Evolutionary conservation across 129 eudicot genomes (phyloP).

Genomic region (Logfia minima): DNA sequence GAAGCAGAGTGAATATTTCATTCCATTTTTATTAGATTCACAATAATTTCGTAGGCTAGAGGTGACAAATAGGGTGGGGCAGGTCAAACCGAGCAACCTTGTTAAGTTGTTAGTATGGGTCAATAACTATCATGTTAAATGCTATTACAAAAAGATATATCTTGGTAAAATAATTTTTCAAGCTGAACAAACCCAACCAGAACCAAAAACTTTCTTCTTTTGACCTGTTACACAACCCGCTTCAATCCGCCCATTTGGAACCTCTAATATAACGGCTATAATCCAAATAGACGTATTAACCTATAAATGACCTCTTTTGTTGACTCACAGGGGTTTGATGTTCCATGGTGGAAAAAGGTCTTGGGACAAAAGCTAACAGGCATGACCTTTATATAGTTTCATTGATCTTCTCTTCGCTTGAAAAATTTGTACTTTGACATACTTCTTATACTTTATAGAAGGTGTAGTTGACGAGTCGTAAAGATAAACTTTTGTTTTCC

Average conservation of each 20-base stretch:
- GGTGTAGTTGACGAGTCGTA: neutral
- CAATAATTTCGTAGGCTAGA: neutral
- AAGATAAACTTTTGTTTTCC: neutral
- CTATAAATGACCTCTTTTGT: neutral
- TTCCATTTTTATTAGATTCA: neutral
- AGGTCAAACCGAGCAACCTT: neutral
- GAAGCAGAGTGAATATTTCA: slow-evolving; percentile 56
- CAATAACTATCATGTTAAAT: neutral
- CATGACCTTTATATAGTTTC: slow-evolving; percentile 30
- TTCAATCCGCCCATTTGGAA: neutral
- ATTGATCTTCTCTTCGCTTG: neutral
- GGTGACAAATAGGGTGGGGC: neutral
- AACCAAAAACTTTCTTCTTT: neutral
- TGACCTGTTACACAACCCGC: neutral
- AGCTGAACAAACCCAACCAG: neutral
- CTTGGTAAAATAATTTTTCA: neutral
- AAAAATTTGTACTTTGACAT: neutral
- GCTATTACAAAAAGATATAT: neutral
- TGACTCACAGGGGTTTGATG: slow-evolving; percentile 67
- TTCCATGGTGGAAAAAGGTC: slow-evolving; percentile 79
- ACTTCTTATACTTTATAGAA: neutral
- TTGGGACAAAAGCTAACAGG: slow-evolving; percentile 92
- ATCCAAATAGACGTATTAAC: slow-evolving; percentile 12
- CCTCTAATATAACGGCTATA: neutral
- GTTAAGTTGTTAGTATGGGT: neutral